Evolutionary conservation across 2,329 filamentous ascomycete species (phyloP).

Genomic region (Neopestalotiopsis sp.): DNA sequence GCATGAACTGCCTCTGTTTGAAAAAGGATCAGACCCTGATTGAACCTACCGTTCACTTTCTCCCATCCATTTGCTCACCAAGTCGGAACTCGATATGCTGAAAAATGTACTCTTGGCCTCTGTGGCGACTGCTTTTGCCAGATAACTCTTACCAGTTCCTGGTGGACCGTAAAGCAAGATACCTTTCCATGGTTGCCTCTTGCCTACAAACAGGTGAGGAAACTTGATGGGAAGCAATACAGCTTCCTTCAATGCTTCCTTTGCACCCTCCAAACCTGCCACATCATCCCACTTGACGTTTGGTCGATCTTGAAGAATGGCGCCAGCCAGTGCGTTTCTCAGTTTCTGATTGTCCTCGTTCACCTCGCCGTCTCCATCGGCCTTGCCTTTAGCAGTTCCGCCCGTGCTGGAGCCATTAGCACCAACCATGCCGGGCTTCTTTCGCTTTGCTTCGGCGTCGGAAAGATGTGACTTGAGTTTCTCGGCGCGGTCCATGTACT

Average conservation of each 20-base stretch:
- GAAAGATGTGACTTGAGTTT: conserved; percentile 93
- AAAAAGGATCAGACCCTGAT: neutral
- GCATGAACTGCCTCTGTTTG: neutral
- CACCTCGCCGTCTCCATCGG: conserved; percentile 59
- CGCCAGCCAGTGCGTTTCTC: conserved; percentile 85
- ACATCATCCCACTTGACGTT: conserved; percentile 99
- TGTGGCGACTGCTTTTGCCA: conserved; percentile 96
- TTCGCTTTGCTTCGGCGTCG: conserved; percentile 73
- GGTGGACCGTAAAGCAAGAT: conserved; percentile 96
- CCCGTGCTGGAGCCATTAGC: conserved; percentile 71
- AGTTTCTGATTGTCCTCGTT: conserved; percentile 97
- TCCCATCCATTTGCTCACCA: conserved; percentile 99
- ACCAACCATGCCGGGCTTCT: conserved; percentile 74
- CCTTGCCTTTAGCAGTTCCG: conserved; percentile 66
- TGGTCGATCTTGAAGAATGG: conserved; percentile 92
- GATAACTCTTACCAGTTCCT: conserved; percentile 95
- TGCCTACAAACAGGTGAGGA: conserved; percentile 92
- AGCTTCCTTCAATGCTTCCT: conserved; percentile 96
- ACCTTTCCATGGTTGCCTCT: conserved; percentile 97
- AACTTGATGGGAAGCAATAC: conserved; percentile 99
- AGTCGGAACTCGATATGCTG: conserved; percentile 94
- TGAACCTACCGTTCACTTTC: conserved; percentile 85
- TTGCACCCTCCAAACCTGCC: conserved; percentile 89
- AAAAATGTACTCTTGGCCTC: conserved; percentile 99
- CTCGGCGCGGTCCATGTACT: conserved; percentile 99